A percentile compares a stretch with the other conserved stretches of the same genome.
phyloP scores from a whole-genome alignment of 768 basidiomycete species.

The Nevesoporus exiguus region DNA sequence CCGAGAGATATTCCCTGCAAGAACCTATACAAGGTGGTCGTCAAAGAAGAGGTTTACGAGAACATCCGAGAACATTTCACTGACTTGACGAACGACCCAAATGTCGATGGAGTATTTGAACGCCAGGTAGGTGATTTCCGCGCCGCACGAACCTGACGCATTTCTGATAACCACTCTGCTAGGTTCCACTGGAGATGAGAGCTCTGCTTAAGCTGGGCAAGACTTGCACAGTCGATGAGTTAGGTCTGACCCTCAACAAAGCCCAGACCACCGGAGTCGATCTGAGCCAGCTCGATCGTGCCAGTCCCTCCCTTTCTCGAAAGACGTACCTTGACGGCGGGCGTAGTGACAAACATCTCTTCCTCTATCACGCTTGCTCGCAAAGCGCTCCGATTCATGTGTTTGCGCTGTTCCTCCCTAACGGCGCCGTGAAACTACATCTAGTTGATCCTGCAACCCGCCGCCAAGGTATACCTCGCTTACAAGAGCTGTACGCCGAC shows the following conservation, averaged over 20 bases:
- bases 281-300: slow-evolving; percentile 72
- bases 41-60: slow-evolving; percentile 80
- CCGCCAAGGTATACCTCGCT: slow-evolving; percentile 73
- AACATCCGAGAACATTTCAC: slow-evolving; percentile 89
- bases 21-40: slow-evolving; percentile 80
- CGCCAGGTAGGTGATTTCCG: slow-evolving; percentile 58
- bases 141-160: background rate
- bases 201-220: slow-evolving; percentile 82
- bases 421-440: slow-evolving; percentile 68
- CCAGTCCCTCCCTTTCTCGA: slow-evolving; percentile 52
- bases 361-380: slow-evolving; percentile 85
- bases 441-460: slow-evolving; percentile 89
- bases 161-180: background rate
- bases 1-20: slow-evolving; percentile 74
- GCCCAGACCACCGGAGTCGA: slow-evolving; percentile 84
- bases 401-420: slow-evolving; percentile 82
- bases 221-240: slow-evolving; percentile 66
- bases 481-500: slow-evolving; percentile 72
- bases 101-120: slow-evolving; percentile 94
- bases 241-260: slow-evolving; percentile 69
- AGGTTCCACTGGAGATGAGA: slow-evolving; percentile 83
- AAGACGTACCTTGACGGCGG: slow-evolving; percentile 75
- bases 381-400: slow-evolving; percentile 75
- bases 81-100: slow-evolving; percentile 88
- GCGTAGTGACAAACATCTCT: slow-evolving; percentile 67